Conservation (phyloP, 441 rosid species). For the Euphorbia corollata region DNA sequence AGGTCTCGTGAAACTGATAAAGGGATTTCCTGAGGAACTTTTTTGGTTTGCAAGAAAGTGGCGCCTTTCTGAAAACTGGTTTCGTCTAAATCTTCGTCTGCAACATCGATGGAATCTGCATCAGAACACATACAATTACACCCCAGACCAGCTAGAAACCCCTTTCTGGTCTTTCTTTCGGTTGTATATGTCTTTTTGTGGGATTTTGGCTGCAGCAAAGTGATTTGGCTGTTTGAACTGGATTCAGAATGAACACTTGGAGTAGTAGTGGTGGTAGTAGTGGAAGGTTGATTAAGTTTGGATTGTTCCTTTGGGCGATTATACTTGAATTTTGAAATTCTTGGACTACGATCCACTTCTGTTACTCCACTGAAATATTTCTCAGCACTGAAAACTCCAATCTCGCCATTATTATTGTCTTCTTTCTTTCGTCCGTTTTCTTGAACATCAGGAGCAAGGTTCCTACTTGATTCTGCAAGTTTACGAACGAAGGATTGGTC, state of each 20-base stretch:
- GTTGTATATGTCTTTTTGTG: conserved; percentile 27
- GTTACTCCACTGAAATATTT: conserved; percentile 63
- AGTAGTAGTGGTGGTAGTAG: conserved; percentile 26
- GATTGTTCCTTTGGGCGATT: conserved; percentile 4
- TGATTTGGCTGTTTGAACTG: conserved; percentile 71
- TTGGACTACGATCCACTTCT: conserved; percentile 39
- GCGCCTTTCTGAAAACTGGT: conserved; percentile 32
- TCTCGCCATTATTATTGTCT: conserved; percentile 49
- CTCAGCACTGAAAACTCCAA: conserved; percentile 77
- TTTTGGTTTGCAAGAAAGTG: neutral
- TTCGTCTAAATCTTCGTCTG: conserved; percentile 37
- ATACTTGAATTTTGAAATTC: conserved; percentile 21
- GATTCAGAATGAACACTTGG: conserved; percentile 52
- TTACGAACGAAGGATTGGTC: too few relatives aligned
- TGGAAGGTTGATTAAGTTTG: neutral
- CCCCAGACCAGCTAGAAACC: conserved; percentile 44
- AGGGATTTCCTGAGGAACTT: too few relatives aligned
- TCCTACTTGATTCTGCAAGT: too few relatives aligned
- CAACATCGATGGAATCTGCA: conserved; percentile 44
- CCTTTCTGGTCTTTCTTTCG: conserved; percentile 24
- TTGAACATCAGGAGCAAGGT: neutral
- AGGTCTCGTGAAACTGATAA: conserved; percentile 19
- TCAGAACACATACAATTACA: conserved; percentile 67
- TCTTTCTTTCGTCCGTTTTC: conserved; percentile 26
- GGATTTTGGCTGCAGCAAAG: conserved; percentile 37